These are phyloP conservation scores for Catunica adiposa DNA, from an alignment of 2,329 filamentous ascomycete genomes.

Conservation along the genomic window DNA sequence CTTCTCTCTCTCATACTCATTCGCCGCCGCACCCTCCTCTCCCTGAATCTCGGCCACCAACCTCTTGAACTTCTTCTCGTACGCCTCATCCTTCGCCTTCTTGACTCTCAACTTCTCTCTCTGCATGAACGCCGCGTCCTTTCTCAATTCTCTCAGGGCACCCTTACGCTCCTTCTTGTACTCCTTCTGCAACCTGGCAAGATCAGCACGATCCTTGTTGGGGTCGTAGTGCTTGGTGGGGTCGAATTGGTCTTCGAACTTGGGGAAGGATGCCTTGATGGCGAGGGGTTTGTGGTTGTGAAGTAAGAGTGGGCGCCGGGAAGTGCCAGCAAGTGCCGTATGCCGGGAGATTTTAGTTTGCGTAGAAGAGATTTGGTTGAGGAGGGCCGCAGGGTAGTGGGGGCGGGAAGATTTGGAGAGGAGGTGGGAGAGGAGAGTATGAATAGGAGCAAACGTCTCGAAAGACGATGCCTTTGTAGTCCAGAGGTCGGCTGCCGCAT, in stretches of 20 bases:
- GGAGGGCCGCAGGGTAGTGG: constrained; percentile 23
- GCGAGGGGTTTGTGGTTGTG: constrained; percentile 79
- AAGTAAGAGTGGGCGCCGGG: constrained; percentile 65
- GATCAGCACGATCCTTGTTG: constrained; percentile 72
- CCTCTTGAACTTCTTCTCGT: constrained; percentile 90
- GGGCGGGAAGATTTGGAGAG: constrained; percentile 27
- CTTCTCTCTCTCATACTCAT: constrained; percentile 80
- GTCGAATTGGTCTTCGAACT: constrained; percentile 92
- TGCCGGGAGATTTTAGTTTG: constrained; percentile 33
- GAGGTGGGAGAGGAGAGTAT: constrained; percentile 43
- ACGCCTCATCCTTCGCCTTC: constrained; percentile 81
- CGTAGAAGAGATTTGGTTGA: constrained; percentile 27
- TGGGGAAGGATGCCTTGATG: constrained; percentile 76
- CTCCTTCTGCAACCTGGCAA: constrained; percentile 71
- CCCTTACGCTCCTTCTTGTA: constrained; percentile 94
- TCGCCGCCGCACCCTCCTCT: constrained; percentile 73
- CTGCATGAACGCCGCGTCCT: constrained; percentile 87
- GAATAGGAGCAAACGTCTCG: constrained; percentile 36
- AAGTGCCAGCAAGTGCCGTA: constrained; percentile 43
- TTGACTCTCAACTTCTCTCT: constrained; percentile 80
- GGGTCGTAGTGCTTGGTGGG: constrained; percentile 95
- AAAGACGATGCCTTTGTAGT: constrained; percentile 61
- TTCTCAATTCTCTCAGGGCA: constrained; percentile 80
- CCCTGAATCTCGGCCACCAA: constrained; percentile 90
- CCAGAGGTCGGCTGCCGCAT: constrained; percentile 57